Percentiles rank a stretch among this genome's conserved stretches.
Evolutionary conservation across 305 asterid species (phyloP).

Genomic region (Solanum chacoense): DNA sequence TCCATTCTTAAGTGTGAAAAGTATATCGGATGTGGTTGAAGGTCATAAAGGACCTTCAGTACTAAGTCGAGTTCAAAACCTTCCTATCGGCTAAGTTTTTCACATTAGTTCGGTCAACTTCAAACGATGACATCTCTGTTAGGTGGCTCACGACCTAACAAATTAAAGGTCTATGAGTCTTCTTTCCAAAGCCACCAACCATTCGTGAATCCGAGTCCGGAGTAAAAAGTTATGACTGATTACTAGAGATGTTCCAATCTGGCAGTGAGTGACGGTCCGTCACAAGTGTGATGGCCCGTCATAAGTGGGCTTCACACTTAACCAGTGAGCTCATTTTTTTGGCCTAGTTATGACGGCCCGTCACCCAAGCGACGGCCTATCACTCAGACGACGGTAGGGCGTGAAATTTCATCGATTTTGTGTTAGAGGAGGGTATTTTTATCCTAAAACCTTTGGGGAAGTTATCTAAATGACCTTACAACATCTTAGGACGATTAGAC

Average conservation of each 20-base stretch:
- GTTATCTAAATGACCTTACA: background rate
- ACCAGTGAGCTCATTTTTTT: background rate
- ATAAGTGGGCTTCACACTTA: background rate
- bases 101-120: background rate
- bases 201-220: background rate
- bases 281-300: background rate
- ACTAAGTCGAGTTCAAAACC: background rate
- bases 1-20: background rate
- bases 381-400: background rate
- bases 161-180: background rate
- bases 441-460: background rate
- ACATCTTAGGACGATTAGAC: background rate
- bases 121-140: background rate
- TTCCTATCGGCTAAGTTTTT: background rate
- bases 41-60: background rate
- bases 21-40: background rate
- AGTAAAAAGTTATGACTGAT: background rate
- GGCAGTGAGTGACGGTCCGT: background rate
- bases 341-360: background rate
- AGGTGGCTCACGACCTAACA: background rate
- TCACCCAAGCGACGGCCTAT: background rate
- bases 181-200: background rate
- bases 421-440: background rate
- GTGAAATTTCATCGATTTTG: background rate
- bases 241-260: background rate